Base-by-base conservation (phyloP, 2,329 filamentous ascomycete genomes). In the Fusarium compactum region DNA sequence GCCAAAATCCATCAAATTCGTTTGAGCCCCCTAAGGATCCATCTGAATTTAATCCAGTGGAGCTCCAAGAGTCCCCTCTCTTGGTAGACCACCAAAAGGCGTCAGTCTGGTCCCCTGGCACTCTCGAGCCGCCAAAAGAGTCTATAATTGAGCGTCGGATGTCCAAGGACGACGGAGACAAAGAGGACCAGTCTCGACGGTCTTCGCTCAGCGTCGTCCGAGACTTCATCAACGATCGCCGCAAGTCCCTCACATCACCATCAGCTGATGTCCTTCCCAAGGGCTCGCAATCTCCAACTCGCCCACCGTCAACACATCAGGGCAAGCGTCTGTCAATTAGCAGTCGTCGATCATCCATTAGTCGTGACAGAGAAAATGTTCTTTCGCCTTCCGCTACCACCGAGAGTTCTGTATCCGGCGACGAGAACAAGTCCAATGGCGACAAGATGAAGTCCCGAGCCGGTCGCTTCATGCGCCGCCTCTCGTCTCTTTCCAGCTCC, bases 291-390 rank as follows among this genome's bases (percentile, higher is more conserved):
- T 85, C 82, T 24, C 83, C 85, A 2, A 83, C 79, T n/a, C 82
- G 83, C 44, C 85, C 82, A 8, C 83, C 83, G 73, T 85, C 84
- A 59, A 76, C 80, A 47, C 83, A 85, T 73, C 82, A 84, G 74
- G 80, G 78, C 65, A 62, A 78, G 73, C 93, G 83, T 78, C 85
- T 83, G 82, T 96, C 85, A 82, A 92, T 86, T 81, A 91, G 83
- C 80, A 92, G 83, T 77, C 85, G 81, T 51, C 84, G 78, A 69
- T 89, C 88, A 7, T 87, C 86, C 3, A 78, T 85, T 25, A 85
- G 81, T 67, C 82, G 82, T 44, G 86, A 86, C 16, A 70, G 71
- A 46, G 72, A 79, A 68, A 50, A 74, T 69, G 27, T 65, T 16
- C 32, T 81, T 14, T 85, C 85, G 6, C 83, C 85, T 16, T 80